Conservation (phyloP, 768 basidiomycete species). For the Leccinum boreale region DNA sequence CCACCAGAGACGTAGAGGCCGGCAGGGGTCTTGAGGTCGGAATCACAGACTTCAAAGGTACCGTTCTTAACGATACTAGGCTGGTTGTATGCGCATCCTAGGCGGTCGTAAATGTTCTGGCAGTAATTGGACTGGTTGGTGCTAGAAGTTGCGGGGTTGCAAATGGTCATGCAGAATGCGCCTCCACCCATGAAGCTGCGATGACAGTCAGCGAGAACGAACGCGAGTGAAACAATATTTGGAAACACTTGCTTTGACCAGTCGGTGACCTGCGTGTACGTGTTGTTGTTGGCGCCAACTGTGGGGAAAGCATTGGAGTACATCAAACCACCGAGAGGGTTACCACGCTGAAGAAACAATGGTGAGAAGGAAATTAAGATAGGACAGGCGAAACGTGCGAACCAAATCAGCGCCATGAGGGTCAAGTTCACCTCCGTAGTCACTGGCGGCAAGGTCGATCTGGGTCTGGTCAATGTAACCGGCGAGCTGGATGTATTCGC, state of each 20-base stretch:
- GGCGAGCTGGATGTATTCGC: slow-evolving; percentile 54
- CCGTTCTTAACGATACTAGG: slow-evolving; percentile 58
- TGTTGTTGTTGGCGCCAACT: slow-evolving; percentile 36
- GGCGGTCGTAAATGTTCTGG: slow-evolving; percentile 68
- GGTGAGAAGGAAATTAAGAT: slow-evolving; percentile 14
- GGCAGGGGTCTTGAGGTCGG: slow-evolving; percentile 60
- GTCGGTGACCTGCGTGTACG: slow-evolving; percentile 53
- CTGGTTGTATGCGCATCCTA: slow-evolving; percentile 73
- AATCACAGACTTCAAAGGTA: slow-evolving; percentile 61
- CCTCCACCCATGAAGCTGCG: slow-evolving; percentile 61
- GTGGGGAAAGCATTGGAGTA: slow-evolving; percentile 58
- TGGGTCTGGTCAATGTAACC: slow-evolving; percentile 64
- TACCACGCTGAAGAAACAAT: slow-evolving; percentile 54
- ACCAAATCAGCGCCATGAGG: slow-evolving; percentile 69
- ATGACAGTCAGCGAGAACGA: slow-evolving; percentile 1
- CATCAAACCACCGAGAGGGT: slow-evolving; percentile 70
- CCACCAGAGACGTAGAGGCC: slow-evolving; percentile 49
- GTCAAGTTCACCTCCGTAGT: slow-evolving; percentile 77
- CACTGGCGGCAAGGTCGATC: slow-evolving; percentile 49
- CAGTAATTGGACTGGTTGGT: slow-evolving; percentile 46
- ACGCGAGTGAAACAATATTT: not conserved
- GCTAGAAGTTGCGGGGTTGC: slow-evolving; percentile 50
- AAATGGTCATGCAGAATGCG: slow-evolving; percentile 68
- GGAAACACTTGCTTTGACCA: slow-evolving; percentile 55
- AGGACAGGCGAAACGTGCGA: slow-evolving; percentile 13